Evolutionary conservation across 202 grass and related monocot species (phyloP).

Genomic region (Schoenoplectus triqueter): DNA sequence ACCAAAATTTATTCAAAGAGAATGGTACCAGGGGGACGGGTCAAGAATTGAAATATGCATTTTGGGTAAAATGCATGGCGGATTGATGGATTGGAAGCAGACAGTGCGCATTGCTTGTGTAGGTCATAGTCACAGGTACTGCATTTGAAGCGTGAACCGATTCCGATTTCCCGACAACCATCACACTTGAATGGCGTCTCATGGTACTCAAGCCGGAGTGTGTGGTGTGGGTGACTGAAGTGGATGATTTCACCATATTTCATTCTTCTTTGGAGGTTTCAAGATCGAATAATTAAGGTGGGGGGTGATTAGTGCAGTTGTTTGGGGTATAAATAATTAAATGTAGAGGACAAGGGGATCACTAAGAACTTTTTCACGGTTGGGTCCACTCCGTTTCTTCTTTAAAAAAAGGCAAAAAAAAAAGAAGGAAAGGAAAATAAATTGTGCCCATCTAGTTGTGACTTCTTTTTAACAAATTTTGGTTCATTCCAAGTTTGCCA

Average conservation of each 20-base stretch:
- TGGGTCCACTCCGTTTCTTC: constrained; percentile 7
- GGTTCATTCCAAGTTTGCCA: not conserved
- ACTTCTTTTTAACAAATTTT: not conserved
- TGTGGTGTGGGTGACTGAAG: constrained; percentile 94
- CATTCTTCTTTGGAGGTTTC: constrained; percentile 44
- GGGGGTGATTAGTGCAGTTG: constrained; percentile 22
- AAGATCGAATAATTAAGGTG: not conserved
- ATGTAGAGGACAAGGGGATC: not conserved
- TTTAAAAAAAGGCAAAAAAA: not conserved
- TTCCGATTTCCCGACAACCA: constrained; percentile 81
- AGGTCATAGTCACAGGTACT: constrained; percentile 76
- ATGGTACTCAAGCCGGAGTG: constrained; percentile 70
- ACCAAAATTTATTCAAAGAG: not conserved
- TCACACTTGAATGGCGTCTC: constrained; percentile 90
- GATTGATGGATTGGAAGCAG: constrained; percentile 55
- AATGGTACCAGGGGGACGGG: constrained; percentile 41
- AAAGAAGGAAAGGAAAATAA: not conserved
- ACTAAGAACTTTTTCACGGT: constrained; percentile 12
- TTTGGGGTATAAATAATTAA: constrained; percentile 25
- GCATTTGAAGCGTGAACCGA: constrained; percentile 84
- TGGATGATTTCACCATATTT: constrained; percentile 86
- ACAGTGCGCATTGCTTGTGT: constrained; percentile 79
- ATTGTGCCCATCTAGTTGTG: not conserved
- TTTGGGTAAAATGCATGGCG: constrained; percentile 85
- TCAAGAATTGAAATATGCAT: constrained; percentile 72